These are phyloP conservation scores for Globisporangium okanoganense DNA, from an alignment of 352 stramenopile genomes.

Conservation along the genomic window DNA sequence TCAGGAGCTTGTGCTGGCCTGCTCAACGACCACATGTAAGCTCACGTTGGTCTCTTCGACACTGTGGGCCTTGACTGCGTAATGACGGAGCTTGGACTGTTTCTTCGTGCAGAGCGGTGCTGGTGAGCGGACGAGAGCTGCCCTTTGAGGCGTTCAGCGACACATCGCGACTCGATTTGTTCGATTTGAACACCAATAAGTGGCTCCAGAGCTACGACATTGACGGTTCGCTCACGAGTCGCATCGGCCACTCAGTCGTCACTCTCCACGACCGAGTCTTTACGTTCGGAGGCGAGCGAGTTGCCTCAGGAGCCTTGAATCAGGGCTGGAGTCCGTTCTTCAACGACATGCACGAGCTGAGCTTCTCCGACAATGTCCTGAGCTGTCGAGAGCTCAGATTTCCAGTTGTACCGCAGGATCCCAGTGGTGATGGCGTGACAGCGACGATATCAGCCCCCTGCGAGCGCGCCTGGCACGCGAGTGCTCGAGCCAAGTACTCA, in stretches of 20 bases:
- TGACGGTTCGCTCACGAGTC: slow-evolving; percentile 38
- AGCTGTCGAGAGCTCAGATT: slow-evolving; percentile 26
- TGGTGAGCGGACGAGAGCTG: slow-evolving; percentile 53
- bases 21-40: slow-evolving; percentile 49
- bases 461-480: slow-evolving; percentile 46
- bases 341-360: slow-evolving; percentile 42
- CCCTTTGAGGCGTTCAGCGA: slow-evolving; percentile 22
- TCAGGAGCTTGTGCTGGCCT: slow-evolving; percentile 24
- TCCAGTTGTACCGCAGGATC: neutral
- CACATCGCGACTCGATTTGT: slow-evolving; percentile 46
- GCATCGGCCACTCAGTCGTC: slow-evolving; percentile 49
- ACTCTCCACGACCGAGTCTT: slow-evolving; percentile 35
- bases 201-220: slow-evolving; percentile 66
- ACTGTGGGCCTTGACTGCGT: neutral
- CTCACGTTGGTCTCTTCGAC: slow-evolving; percentile 1
- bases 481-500: slow-evolving; percentile 20
- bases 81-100: neutral
- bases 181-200: slow-evolving; percentile 38
- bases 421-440: slow-evolving; percentile 10
- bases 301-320: slow-evolving; percentile 8
- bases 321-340: slow-evolving; percentile 8
- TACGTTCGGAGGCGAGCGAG: slow-evolving; percentile 54
- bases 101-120: slow-evolving; percentile 33
- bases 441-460: neutral
- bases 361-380: slow-evolving; percentile 33